phyloP scores from a whole-genome alignment of 768 basidiomycete species.

The Dentipellis fragilis region DNA sequence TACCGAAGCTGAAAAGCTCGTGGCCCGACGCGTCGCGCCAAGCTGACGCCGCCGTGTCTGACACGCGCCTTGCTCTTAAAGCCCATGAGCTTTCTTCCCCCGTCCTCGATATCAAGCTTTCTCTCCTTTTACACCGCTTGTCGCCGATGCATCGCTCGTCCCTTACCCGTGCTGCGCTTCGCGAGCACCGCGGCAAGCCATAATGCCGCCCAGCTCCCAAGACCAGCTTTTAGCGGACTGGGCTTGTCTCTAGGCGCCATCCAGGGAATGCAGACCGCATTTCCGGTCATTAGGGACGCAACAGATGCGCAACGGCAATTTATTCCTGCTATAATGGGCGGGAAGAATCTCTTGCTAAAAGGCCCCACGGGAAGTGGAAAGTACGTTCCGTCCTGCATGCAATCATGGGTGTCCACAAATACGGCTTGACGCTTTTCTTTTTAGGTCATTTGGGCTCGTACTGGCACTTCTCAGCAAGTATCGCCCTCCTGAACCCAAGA shows the following conservation, averaged over 20 bases:
- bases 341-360: conserved; percentile 54
- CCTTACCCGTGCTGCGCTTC: background rate
- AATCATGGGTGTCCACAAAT: background rate
- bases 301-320: conserved; percentile 51
- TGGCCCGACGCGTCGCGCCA: too few species aligned
- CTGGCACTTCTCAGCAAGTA: conserved; percentile 56
- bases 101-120: background rate
- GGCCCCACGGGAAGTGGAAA: conserved; percentile 76
- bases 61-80: background rate
- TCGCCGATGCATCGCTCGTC: background rate
- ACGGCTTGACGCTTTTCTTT: background rate
- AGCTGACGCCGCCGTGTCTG: background rate
- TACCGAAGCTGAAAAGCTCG: too few species aligned
- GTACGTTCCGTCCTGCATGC: conserved; percentile 30
- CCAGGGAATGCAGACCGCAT: conserved; percentile 42
- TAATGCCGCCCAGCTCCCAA: background rate
- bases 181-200: background rate
- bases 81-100: background rate
- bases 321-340: conserved; percentile 48
- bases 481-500: conserved; percentile 15
- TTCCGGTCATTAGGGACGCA: conserved; percentile 48
- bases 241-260: conserved; percentile 43
- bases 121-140: background rate
- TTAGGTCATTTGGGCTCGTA: conserved; percentile 63
- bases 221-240: conserved; percentile 35